Evolutionary conservation across 768 basidiomycete genomes (phyloP), one percentile per base, ranked within the genome.

Genomic region (Hemileccinum impolitum): DNA sequence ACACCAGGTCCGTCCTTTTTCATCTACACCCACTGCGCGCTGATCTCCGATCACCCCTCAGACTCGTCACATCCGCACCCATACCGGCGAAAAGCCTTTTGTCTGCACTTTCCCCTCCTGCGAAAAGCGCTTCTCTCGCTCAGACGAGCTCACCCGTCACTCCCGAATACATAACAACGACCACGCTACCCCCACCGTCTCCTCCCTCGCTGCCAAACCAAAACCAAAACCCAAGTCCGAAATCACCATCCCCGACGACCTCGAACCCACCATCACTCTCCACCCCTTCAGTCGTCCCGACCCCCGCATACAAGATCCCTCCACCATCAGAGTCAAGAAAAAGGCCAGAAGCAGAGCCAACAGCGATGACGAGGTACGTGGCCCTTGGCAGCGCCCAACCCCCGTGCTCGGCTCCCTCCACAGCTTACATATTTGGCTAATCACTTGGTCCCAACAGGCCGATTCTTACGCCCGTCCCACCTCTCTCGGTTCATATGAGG

Each of bases 51-150:
- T 61, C 52, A 23, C 32, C 30, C 36, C 31, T 0, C 68, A 98
- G 91, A 99, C 95, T 17, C 87, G 95, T 54, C 95, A 99, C 64
- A 96, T 97, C 47, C 87, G 95, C 51, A 99, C 94, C 0, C 95
- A 99, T 68, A 99, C 95, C 0, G 95, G 95, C 62, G 95, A 99
- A 72, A 97, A 96, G 60, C 95, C 95, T 3, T 97, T 97, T 61
- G 79, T 82, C 18, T 99, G 95, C 79, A 85, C 83, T 2, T 90
- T 85, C 66, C 84, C 90, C 4, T 81, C 84, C n/a, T 99, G 95
- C 78, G 94, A 96, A 70, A 99, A 98, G 69, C 87, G 94, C 6
- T 99, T 99, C 70, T 94, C 91, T 15, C 85, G 95, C 51, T 93
- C 91, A n/a, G 95, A 99, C 75, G 95, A 99, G 70, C 82, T 99